Base-by-base conservation (phyloP, 345 rosid genomes). In the Aquilaria yunnanensis region DNA sequence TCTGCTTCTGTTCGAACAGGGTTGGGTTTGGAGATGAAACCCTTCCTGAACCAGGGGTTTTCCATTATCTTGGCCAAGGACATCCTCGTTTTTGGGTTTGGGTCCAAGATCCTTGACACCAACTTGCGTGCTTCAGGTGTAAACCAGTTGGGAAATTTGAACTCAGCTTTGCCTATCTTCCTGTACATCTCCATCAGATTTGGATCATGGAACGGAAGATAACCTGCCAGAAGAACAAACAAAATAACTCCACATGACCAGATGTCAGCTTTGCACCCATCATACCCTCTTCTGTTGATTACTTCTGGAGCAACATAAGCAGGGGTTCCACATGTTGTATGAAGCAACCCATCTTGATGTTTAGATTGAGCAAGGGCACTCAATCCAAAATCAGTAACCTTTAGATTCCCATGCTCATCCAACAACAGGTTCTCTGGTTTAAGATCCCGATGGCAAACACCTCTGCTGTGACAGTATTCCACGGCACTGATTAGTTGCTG, bases 381-480 rank as follows among this genome's bases (percentile, higher is more conserved):
- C 54, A 72, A 60, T 6, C 76, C 76, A 5, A 72, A 72, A 67
- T 72, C 76, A 12, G 76, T 43, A 30, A 72, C 63, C 51, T 67
- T 72, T 23, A 72, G 52, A 51, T 72, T 62, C 48, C 49, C 72
- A 32, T 72, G 48, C 43, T 67, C 76, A 59, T 72, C 72, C 62
- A 73, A 32, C 10, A 73, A 60, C 46, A 67, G 49, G 49, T 73
- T 73, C 41, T 73, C 76, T 0, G 76, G 76, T 65, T 73, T 73
- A 51, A 73, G 14, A 50, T 72, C 76, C 11, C 76, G 72, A n/a
- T 72, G 76, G 32, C 53, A 67, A 12, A 73, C 76, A 4, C 76
- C 76, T 11, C 76, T 60, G 63, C 76, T 73, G 30, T 73, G 76
- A 48, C 76, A 73, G 41, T 67, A 72, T 10, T 72, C 72, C 31